Evolutionary conservation across 2,329 filamentous ascomycete species (phyloP).

Genomic region (Fusarium clavum): DNA sequence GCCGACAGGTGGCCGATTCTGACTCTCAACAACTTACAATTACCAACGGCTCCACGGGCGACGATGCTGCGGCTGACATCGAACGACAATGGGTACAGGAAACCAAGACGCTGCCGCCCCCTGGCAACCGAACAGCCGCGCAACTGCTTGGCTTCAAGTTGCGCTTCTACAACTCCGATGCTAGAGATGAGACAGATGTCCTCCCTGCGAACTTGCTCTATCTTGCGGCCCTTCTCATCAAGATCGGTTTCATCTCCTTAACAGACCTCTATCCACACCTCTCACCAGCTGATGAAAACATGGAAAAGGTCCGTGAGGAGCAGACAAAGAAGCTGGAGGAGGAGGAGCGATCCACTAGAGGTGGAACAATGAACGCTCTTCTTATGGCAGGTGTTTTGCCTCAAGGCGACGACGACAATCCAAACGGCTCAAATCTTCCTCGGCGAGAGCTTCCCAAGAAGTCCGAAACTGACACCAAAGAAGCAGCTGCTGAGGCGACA

Average conservation of each 20-base stretch:
- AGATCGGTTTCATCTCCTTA: slow-evolving; percentile 95
- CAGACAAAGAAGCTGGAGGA: slow-evolving; percentile 82
- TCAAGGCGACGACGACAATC: slow-evolving; percentile 75
- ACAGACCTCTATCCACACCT: slow-evolving; percentile 92
- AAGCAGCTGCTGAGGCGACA: slow-evolving; percentile 53
- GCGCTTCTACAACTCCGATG: slow-evolving; percentile 88
- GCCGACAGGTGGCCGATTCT: slow-evolving; percentile 71
- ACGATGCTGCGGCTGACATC: slow-evolving; percentile 64
- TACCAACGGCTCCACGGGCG: slow-evolving; percentile 51
- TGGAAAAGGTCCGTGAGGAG: slow-evolving; percentile 78
- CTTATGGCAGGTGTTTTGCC: slow-evolving; percentile 87
- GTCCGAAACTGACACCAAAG: slow-evolving; percentile 64
- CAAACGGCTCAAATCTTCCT: slow-evolving; percentile 53
- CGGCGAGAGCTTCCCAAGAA: slow-evolving; percentile 66
- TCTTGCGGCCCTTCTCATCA: slow-evolving; percentile 90
- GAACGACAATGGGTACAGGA: slow-evolving; percentile 80
- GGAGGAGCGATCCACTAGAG: slow-evolving; percentile 77
- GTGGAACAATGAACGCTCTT: slow-evolving; percentile 82
- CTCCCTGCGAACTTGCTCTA: slow-evolving; percentile 94
- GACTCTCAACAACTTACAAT: slow-evolving; percentile 62
- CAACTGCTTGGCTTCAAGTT: slow-evolving; percentile 97
- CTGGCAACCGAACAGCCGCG: slow-evolving; percentile 90
- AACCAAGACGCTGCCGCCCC: slow-evolving; percentile 84
- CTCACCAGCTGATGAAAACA: slow-evolving; percentile 84
- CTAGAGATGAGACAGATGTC: slow-evolving; percentile 78